phyloP scores from a whole-genome alignment of 2,329 filamentous ascomycete genomes.

The Clonostachys rhizophaga region DNA sequence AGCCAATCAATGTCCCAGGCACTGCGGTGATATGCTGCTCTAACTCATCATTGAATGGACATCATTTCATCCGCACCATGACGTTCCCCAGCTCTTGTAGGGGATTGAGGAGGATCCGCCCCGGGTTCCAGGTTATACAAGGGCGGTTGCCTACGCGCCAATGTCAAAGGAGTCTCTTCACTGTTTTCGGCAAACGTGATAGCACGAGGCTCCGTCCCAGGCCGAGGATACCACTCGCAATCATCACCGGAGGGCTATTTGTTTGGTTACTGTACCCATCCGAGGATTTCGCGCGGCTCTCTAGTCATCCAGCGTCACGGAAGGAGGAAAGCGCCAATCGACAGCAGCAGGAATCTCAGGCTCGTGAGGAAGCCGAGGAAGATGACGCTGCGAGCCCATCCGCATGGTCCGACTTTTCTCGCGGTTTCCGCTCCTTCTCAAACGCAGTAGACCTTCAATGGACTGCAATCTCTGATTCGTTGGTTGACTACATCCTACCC shows the following conservation, averaged over 20 bases:
- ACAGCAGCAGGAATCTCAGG: neutral
- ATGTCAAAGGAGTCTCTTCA: no score
- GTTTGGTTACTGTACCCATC: constrained; percentile 38
- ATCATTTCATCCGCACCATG: no score
- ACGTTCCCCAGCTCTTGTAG: no score
- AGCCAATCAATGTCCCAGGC: no score
- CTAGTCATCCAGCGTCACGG: constrained; percentile 3
- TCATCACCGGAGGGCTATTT: constrained; percentile 28
- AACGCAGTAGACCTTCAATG: constrained; percentile 50
- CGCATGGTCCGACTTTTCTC: constrained; percentile 44
- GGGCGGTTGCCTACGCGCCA: no score
- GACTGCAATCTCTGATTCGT: constrained; percentile 45
- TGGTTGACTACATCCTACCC: constrained; percentile 72
- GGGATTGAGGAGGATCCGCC: no score
- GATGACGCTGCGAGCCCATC: constrained; percentile 16
- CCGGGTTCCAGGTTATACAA: no score
- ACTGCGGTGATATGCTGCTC: no score
- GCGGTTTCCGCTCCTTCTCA: constrained; percentile 47
- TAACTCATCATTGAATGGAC: no score
- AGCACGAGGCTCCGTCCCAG: no score
- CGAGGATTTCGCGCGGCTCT: constrained; percentile 32
- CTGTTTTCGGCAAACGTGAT: no score
- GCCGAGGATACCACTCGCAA: constrained; percentile 15
- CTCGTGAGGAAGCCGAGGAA: constrained; percentile 9
- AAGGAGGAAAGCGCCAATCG: neutral